Percentiles rank a stretch among this genome's conserved stretches.
Evolutionary conservation across 2,329 filamentous ascomycete genomes (phyloP).

Genomic region (Dactylellina haptotyla): DNA sequence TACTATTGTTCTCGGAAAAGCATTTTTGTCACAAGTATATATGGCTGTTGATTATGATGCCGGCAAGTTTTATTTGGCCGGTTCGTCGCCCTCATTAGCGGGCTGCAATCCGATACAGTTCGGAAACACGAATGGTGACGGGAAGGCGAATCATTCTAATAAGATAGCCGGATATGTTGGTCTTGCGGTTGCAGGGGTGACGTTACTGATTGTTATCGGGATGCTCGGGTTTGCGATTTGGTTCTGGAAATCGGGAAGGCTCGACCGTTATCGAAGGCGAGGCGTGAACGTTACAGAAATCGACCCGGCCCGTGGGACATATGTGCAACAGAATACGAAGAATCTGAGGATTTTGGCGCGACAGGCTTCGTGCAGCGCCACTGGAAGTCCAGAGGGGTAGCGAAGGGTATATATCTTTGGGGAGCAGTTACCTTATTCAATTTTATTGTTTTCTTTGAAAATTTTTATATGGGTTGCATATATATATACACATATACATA

Average conservation of each 20-base stretch:
- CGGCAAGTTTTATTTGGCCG: conserved; percentile 44
- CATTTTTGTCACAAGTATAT: conserved; percentile 45
- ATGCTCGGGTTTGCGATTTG: conserved; percentile 27
- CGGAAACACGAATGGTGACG: not conserved
- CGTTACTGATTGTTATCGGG: conserved; percentile 25
- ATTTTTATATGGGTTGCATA: too few relatives aligned
- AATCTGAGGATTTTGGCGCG: conserved; percentile 42
- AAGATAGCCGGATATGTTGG: conserved; percentile 35
- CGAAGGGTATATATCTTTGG: conserved; percentile 8
- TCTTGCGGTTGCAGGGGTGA: conserved; percentile 24
- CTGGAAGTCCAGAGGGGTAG: conserved; percentile 22
- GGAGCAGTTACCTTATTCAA: conserved; percentile 5
- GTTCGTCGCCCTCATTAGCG: conserved; percentile 39
- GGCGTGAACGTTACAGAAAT: conserved; percentile 44
- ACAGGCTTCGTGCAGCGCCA: conserved; percentile 40
- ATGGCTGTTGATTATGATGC: conserved; percentile 46
- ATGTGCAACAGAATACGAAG: conserved; percentile 48
- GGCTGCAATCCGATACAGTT: conserved; percentile 37
- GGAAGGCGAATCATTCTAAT: not conserved
- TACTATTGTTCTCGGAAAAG: conserved; percentile 50
- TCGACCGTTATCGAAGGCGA: conserved; percentile 43
- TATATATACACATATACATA: too few relatives aligned
- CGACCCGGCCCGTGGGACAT: conserved; percentile 26
- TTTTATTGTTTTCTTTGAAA: too few relatives aligned
- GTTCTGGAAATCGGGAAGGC: conserved; percentile 47